Percentiles rank a stretch among this genome's conserved stretches.
phyloP scores from a whole-genome alignment of 345 rosid genomes.

The Mercurialis annua region DNA sequence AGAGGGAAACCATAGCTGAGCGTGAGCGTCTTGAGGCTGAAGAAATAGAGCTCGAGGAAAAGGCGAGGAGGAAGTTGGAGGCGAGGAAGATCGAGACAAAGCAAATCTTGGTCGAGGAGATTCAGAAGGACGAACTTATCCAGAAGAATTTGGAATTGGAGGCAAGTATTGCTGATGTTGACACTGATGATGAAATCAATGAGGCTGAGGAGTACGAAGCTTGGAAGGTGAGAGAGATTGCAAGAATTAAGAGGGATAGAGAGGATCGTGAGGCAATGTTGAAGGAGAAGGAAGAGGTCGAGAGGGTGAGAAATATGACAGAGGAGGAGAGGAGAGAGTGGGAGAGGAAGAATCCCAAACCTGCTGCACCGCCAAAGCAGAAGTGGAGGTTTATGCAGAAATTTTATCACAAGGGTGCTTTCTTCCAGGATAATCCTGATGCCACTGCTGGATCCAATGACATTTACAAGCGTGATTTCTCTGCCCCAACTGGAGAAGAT shows the following conservation, averaged over 20 bases:
- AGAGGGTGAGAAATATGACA: conserved; percentile 74
- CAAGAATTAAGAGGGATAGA: conserved; percentile 67
- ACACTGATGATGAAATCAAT: conserved; percentile 71
- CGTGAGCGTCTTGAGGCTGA: conserved; percentile 67
- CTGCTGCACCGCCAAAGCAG: conserved; percentile 48
- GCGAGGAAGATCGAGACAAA: conserved; percentile 58
- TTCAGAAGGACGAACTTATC: conserved; percentile 57
- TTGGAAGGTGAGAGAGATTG: conserved; percentile 83
- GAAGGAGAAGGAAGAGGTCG: conserved; percentile 72
- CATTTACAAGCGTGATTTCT: conserved; percentile 57
- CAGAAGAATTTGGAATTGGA: conserved; percentile 57
- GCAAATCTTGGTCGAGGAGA: conserved; percentile 66
- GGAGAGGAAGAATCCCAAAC: conserved; percentile 77
- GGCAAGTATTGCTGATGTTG: conserved; percentile 66
- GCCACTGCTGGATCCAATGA: conserved; percentile 45
- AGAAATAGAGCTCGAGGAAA: conserved; percentile 57
- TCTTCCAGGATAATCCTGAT: conserved; percentile 54
- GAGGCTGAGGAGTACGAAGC: conserved; percentile 78
- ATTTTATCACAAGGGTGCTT: conserved; percentile 76
- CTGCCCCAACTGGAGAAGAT: conserved; percentile 80
- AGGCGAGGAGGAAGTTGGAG: conserved; percentile 55
- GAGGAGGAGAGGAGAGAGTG: conserved; percentile 81
- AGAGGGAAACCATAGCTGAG: conserved; percentile 71
- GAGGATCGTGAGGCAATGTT: conserved; percentile 63
- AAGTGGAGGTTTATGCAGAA: conserved; percentile 83